A percentile compares a stretch with the other conserved stretches of the same genome.
These are phyloP conservation scores for Solanum sejunctum DNA, from an alignment of 257 asterid genomes.

Conservation along the genomic window DNA sequence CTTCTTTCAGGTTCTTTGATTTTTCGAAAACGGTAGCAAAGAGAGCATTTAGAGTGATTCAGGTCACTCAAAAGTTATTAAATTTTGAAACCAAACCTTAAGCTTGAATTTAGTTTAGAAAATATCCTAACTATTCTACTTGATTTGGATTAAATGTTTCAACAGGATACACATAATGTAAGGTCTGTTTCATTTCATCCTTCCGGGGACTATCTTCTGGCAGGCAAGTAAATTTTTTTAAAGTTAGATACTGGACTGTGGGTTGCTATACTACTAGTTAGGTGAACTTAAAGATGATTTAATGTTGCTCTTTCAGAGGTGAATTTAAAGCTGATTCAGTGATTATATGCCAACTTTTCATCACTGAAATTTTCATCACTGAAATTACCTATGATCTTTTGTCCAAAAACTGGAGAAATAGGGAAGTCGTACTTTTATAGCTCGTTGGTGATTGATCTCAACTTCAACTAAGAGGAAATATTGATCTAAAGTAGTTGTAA, in stretches of 20 bases:
- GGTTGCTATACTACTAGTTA: background rate
- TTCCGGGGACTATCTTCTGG: conserved; percentile 61
- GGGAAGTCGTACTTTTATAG: background rate
- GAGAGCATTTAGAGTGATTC: conserved; percentile 71
- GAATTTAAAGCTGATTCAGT: background rate
- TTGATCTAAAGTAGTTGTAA: background rate
- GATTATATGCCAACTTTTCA: background rate
- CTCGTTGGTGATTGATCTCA: background rate
- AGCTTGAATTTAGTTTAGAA: background rate
- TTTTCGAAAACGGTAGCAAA: conserved; percentile 66
- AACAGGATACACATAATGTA: conserved; percentile 68
- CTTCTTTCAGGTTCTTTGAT: conserved; percentile 64
- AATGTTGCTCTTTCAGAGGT: background rate
- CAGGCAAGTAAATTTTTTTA: conserved; percentile 43
- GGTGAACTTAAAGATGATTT: background rate
- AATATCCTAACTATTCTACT: background rate
- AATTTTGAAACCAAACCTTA: conserved; percentile 1
- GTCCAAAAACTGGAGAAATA: background rate
- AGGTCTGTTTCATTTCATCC: conserved; percentile 71
- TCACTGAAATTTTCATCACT: background rate
- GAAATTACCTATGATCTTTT: background rate
- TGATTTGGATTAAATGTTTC: background rate
- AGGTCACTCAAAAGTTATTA: conserved; percentile 27
- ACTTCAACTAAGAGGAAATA: background rate
- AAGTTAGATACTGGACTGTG: background rate